Conservation (phyloP, 768 basidiomycete genomes). For the Tulasnella sp. region DNA sequence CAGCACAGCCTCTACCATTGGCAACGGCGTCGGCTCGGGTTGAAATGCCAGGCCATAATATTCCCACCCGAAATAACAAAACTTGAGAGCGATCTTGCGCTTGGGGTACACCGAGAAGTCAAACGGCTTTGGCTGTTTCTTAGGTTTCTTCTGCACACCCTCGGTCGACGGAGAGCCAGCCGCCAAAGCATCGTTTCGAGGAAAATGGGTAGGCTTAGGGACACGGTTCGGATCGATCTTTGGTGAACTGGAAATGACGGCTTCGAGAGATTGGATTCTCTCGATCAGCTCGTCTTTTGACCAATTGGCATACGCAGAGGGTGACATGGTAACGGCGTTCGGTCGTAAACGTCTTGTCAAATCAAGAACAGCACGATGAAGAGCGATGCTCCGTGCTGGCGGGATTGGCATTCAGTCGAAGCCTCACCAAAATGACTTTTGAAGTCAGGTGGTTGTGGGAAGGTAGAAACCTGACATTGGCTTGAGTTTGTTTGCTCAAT, state of each 20-base stretch:
- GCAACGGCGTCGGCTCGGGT: conserved; percentile 50
- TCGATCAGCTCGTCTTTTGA: conserved; percentile 60
- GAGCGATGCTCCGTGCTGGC: background rate
- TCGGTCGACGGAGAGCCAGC: background rate
- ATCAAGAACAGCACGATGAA: background rate
- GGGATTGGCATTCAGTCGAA: background rate
- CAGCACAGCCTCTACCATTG: conserved; percentile 83
- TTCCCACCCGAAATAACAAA: conserved; percentile 85
- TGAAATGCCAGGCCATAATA: conserved; percentile 88
- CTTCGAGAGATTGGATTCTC: conserved; percentile 46
- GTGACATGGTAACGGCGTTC: background rate
- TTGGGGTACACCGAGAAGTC: conserved; percentile 54
- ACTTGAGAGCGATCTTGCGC: conserved; percentile 87
- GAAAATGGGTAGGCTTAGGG: conserved; percentile 17
- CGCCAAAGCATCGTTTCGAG: background rate
- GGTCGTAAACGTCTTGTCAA: background rate
- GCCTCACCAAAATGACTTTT: background rate
- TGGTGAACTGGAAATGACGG: conserved; percentile 15
- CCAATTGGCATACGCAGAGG: conserved; percentile 38
- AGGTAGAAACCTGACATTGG: no score
- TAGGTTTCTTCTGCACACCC: conserved; percentile 17
- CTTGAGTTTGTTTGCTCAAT: no score
- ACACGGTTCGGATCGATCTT: conserved; percentile 19
- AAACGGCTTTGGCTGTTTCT: conserved; percentile 33
- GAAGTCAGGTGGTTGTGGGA: background rate